A percentile compares a stretch with the other conserved stretches of the same genome.
These are phyloP conservation scores for Cladophialophora yegresii DNA, from an alignment of 2,329 filamentous ascomycete species.

Conservation along the genomic window DNA sequence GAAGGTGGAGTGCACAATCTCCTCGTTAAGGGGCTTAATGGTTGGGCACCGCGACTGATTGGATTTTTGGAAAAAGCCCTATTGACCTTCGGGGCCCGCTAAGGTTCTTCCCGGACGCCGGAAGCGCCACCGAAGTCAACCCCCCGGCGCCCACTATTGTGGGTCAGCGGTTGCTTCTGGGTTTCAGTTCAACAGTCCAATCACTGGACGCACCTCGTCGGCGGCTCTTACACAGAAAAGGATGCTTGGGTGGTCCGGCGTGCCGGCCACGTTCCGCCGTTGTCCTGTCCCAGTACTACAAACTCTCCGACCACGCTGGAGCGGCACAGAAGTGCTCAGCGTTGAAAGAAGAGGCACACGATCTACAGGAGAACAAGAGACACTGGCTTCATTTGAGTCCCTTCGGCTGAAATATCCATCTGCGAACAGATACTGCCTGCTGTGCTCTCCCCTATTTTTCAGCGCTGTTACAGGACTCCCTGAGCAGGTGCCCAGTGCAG, in stretches of 20 bases:
- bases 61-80: not conserved
- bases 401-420: not conserved
- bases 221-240: not conserved
- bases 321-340: no score
- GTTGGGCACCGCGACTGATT: not conserved
- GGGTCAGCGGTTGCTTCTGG: not conserved
- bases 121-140: not conserved
- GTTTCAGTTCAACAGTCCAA: not conserved
- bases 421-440: not conserved
- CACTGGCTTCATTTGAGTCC: no score
- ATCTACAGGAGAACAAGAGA: not conserved
- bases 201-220: not conserved
- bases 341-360: not conserved
- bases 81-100: constrained; percentile 1
- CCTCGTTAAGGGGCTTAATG: constrained; percentile 5
- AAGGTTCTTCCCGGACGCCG: constrained; percentile 20
- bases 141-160: not conserved
- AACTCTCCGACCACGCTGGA: no score
- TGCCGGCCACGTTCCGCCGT: constrained; percentile 7
- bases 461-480: not conserved
- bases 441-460: not conserved
- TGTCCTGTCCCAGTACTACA: no score
- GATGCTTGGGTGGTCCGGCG: constrained; percentile 1
- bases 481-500: not conserved
- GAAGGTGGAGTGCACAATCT: constrained; percentile 9